Evolutionary conservation across 2,329 filamentous ascomycete species (phyloP), one percentile per base, ranked within the genome.

Genomic region (Colletotrichum paranaense): DNA sequence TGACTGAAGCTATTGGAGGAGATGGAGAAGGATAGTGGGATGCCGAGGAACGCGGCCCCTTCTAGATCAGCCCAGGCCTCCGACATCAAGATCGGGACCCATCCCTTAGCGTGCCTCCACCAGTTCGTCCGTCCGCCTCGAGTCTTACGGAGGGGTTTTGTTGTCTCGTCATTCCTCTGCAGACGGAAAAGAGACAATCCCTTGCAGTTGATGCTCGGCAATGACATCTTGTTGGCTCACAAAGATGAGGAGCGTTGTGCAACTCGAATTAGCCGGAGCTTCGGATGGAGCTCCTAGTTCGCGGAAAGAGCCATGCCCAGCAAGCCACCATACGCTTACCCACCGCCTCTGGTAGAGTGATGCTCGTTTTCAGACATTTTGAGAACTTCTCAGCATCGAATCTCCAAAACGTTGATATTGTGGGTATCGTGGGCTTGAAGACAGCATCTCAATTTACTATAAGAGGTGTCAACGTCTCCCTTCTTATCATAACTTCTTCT

Each of bases 391-490:
- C 19, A 19, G 19, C 19, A 49, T 49, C 19, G 42, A 56, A 19
- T 1, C 28, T n/a, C 8, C 14, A 1, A n/a, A 56, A 71, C 67
- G 67, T 56, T 56, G 35, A 60, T 16, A 16, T 22, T 58, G 46
- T 46, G 42, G 28, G 14, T 14, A 53, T 66, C 22, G 49, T 30
- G 35, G 6, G 28, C 12, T 28, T 4, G 4, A 30, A 14, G 7
- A n/a, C 11, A 7, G 28, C 32, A 22, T 53, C 16, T 19, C 55
- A 5, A n/a, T n/a, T 30, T 55, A 35, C 71, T 73, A 73, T 73
- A 73, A 73, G 67, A 70, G 19, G 8, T 56, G 12, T 53, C 56
- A 22, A 65, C 22, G 49, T 28, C 60, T 62, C 60, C 49, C 30
- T 22, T 35, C 35, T 70, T 30, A 16, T 35, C 38, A 2, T 1